Evolutionary conservation across 179 eudicot genomes (phyloP), one percentile per base, ranked within the genome.

Genomic region (Actinidia arguta): DNA sequence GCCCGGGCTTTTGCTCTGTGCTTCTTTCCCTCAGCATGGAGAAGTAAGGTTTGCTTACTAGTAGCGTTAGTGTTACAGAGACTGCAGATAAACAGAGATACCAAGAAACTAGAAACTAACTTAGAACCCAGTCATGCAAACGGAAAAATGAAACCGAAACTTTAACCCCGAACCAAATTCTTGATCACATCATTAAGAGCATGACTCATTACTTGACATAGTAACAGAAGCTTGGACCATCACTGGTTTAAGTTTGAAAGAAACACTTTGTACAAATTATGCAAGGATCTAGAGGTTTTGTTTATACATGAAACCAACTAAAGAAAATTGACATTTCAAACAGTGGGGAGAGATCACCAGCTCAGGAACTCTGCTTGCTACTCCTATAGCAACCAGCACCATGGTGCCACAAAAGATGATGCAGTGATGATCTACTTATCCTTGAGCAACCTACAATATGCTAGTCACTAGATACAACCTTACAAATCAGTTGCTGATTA

Each of bases 21-120:
- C 81, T 94, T 94, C 85, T 95, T 95, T 27, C 99, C 98, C 70
- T 94, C 99, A 55, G 92, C 97, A 88, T 95, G 99, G 80, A 88
- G 85, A 79, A 94, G 94, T 85, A 95, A 85, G 59, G 99, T 83
- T 85, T 95, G 99, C 85, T 89, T 85, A 86, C 99, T 95, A 54
- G 99, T 94, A 82, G 98, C 92, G 44, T 86, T 87, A 48, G 94
- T 93, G 85, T 94, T 92, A 85, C 99, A 95, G 5, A 95, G 90
- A 83, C 98, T 94, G 89, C 88, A 85, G 10, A 55, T 47, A 64
- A 79, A 63, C 22, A 54, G 17, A 76, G n/a, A 25, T 9, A 69
- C 27, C 4, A 14, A 5, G 6, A 62, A n/a, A 48, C 36, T 13
- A 67, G 20, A 58, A 58, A 58, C 42, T 10, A 50, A 75, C 27